These are phyloP conservation scores for Candida sanyaensis DNA, from an alignment of 1,139 yeast species.

Conservation along the genomic window DNA sequence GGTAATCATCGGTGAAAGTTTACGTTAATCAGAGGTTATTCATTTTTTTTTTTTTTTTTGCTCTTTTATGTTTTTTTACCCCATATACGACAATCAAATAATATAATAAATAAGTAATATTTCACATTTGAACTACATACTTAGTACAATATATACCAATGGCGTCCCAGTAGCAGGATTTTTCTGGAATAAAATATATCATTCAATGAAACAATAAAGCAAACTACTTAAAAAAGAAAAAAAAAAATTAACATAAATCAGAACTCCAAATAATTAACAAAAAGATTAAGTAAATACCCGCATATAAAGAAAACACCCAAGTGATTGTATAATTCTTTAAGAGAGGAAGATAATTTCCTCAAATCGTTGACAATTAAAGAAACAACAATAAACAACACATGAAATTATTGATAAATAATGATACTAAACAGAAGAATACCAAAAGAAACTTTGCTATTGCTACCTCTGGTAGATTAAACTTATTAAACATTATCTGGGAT, in stretches of 20 bases:
- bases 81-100: too few relatives aligned
- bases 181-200: background rate
- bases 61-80: background rate
- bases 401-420: background rate
- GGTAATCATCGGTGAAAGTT: conserved; percentile 8
- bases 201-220: background rate
- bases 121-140: background rate
- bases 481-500: background rate
- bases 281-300: too few relatives aligned
- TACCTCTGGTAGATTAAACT: background rate
- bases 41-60: background rate
- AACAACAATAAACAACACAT: too few relatives aligned
- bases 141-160: background rate
- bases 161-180: background rate
- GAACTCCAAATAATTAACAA: background rate
- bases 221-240: background rate
- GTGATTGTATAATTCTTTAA: too few relatives aligned
- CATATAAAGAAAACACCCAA: too few relatives aligned
- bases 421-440: background rate
- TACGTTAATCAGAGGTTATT: background rate
- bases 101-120: too few relatives aligned
- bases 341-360: too few relatives aligned
- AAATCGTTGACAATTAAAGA: too few relatives aligned
- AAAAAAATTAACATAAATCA: background rate
- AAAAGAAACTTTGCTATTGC: background rate